Base-by-base conservation (phyloP, 306 rosid genomes). In the Crotalaria pallida region DNA sequence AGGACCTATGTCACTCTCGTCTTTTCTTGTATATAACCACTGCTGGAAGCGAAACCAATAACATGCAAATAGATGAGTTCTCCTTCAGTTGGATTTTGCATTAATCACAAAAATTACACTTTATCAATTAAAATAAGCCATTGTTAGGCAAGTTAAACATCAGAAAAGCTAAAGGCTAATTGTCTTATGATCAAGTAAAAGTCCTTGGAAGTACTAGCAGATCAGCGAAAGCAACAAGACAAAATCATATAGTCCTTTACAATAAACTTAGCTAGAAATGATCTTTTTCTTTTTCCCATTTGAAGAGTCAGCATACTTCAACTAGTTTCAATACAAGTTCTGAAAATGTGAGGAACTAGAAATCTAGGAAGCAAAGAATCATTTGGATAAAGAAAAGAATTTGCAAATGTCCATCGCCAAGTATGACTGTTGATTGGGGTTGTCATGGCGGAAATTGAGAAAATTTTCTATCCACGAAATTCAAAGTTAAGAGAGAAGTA, bases 1-100 rank as follows among this genome's bases (percentile, higher is more conserved):
- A 36, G 92, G 88, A 68, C 93, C 96, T 76, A 79, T 59, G 51
- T 84, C 89, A 56, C 73, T 81, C 77, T 93, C 88, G 9, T 87
- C 97, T 78, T 90, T 93, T 74, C 80, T 82, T 55, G 87, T 72
- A 62, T 82, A 77, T 58, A 87, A 80, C 94, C 86, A 80, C 97
- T 93, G 94, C 81, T 82, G 78, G 50, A 59, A 78, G 69, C 58
- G 64, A 83, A 23, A 71, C 55, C 68, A 65, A 77, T 16, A 41
- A 61, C 34, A 43, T 18, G 53, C 44, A 72, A 49, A 50, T 31
- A 19, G 44, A 75, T 73, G 59, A 71, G 61, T 71, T 75, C 23
- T 27, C 50, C 62, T 72, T 60, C 65, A 62, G 36, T 68, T 55
- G 72, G 36, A 67, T 18, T 81, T 83, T 61, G 27, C 33, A 58